Conservation (phyloP, 768 basidiomycete genomes). For the Rossbeevera mucosa region DNA sequence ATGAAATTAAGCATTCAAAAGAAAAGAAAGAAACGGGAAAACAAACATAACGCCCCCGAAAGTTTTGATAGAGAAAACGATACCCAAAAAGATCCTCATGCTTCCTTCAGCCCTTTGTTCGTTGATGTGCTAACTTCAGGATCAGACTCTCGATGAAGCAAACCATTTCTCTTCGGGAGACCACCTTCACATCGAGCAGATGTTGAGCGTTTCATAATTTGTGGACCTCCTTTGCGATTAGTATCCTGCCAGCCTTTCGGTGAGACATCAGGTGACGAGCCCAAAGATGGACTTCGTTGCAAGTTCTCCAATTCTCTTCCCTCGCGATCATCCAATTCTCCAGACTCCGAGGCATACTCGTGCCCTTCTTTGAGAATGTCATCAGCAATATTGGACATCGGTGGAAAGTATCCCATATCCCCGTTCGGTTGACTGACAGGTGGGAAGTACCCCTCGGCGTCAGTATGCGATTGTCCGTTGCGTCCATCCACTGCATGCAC, state of each 20-base stretch:
- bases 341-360: slow-evolving; percentile 1
- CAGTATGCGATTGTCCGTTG: slow-evolving; percentile 7
- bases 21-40: not conserved
- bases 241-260: slow-evolving; percentile 13
- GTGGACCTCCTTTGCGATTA: slow-evolving; percentile 13
- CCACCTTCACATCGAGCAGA: slow-evolving; percentile 28
- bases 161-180: slow-evolving; percentile 23
- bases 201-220: slow-evolving; percentile 26
- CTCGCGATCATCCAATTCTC: not conserved
- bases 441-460: slow-evolving; percentile 40
- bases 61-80: slow-evolving; percentile 7
- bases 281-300: slow-evolving; percentile 7
- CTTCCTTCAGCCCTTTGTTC: slow-evolving; percentile 24
- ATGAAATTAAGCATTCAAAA: slow-evolving; percentile 2
- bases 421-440: slow-evolving; percentile 28
- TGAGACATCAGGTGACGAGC: slow-evolving; percentile 3
- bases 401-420: slow-evolving; percentile 41
- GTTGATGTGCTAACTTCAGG: slow-evolving; percentile 23
- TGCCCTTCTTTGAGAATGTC: slow-evolving; percentile 34
- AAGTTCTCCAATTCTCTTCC: slow-evolving; percentile 6
- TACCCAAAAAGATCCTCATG: slow-evolving; percentile 11
- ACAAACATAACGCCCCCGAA: slow-evolving; percentile 2
- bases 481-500: slow-evolving; percentile 30
- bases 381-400: slow-evolving; percentile 31
- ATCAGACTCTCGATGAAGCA: slow-evolving; percentile 30